Evolutionary conservation across 495 filamentous ascomycete genomes (phyloP).

Genomic region (Aspergillus funiculosus): DNA sequence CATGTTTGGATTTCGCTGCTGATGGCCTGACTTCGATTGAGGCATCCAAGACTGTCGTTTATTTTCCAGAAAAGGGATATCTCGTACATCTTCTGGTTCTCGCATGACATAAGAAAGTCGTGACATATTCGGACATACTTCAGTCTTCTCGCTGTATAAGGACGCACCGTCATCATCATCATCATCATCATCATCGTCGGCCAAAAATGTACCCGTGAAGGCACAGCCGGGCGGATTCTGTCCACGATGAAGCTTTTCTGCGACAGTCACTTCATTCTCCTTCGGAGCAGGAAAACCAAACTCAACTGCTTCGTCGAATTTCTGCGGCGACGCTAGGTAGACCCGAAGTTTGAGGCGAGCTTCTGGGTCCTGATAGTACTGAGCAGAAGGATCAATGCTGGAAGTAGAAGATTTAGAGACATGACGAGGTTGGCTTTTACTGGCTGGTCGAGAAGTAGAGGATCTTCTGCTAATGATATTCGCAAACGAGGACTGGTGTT

Average conservation of each 20-base stretch:
- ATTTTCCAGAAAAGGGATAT: background rate
- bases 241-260: slow-evolving; percentile 14
- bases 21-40: slow-evolving; percentile 16
- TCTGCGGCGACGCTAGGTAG: slow-evolving; percentile 86
- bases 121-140: slow-evolving; percentile 30
- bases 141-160: slow-evolving; percentile 20
- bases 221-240: slow-evolving; percentile 6
- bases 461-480: slow-evolving; percentile 43
- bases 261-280: slow-evolving; percentile 32
- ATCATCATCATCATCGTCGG: slow-evolving; percentile 34
- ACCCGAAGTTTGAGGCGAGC: slow-evolving; percentile 79
- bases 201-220: slow-evolving; percentile 40
- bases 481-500: slow-evolving; percentile 9
- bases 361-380: slow-evolving; percentile 87
- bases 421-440: slow-evolving; percentile 24
- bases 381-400: slow-evolving; percentile 64
- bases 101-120: slow-evolving; percentile 10
- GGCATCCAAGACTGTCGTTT: slow-evolving; percentile 21
- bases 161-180: slow-evolving; percentile 36
- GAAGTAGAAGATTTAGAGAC: slow-evolving; percentile 40
- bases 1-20: slow-evolving; percentile 21
- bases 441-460: slow-evolving; percentile 30
- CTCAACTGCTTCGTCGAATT: slow-evolving; percentile 91
- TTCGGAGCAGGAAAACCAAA: slow-evolving; percentile 77
- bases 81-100: slow-evolving; percentile 32